Evolutionary conservation across 495 filamentous ascomycete genomes (phyloP).

Genomic region (Lophiotrema nucula): DNA sequence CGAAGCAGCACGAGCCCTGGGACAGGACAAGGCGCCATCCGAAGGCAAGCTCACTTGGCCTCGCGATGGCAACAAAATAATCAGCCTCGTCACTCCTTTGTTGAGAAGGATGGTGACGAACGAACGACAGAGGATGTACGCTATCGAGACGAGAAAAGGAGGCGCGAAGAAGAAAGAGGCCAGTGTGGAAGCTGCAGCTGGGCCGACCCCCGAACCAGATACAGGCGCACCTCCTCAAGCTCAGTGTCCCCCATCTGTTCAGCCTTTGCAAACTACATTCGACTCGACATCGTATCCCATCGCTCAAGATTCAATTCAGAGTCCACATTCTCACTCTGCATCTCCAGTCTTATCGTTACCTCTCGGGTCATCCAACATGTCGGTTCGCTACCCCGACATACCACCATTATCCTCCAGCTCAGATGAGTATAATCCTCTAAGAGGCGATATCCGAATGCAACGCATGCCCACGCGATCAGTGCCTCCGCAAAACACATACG

Average conservation of each 20-base stretch:
- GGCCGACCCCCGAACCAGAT: neutral
- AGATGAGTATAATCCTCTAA: neutral
- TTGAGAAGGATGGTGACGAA: conserved; percentile 65
- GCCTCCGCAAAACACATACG: no score
- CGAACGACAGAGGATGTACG: conserved; percentile 62
- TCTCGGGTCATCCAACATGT: neutral
- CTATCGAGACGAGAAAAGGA: conserved; percentile 57
- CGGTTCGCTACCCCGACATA: neutral
- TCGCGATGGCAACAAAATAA: conserved; percentile 52
- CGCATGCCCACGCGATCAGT: neutral
- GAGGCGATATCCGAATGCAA: neutral
- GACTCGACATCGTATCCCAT: neutral
- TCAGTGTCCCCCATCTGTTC: neutral
- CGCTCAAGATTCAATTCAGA: neutral
- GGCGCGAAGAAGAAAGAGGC: conserved; percentile 47
- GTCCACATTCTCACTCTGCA: neutral
- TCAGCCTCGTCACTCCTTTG: conserved; percentile 57
- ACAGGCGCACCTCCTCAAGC: neutral
- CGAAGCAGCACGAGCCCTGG: conserved; percentile 19
- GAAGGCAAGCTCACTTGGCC: conserved; percentile 56
- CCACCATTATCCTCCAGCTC: neutral
- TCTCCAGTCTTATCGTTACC: neutral
- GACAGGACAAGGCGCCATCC: conserved; percentile 10
- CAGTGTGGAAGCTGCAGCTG: conserved; percentile 18
- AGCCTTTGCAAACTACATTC: neutral